Base-by-base conservation (phyloP, 176 grass and related monocot species). In the Triticum timopheevii region DNA sequence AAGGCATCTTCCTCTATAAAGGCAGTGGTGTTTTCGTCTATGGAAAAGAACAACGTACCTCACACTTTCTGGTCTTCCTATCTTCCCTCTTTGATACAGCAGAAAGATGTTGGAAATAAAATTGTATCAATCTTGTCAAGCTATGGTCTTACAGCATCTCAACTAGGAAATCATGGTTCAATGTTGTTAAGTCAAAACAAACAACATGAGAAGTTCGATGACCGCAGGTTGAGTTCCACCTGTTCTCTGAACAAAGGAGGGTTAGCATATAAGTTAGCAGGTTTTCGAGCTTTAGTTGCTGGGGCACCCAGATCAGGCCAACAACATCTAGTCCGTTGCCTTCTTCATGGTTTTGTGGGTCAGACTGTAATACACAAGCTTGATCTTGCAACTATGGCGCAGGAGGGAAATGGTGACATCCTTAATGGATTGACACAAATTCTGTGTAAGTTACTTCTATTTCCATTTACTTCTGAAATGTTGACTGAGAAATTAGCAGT, bases 341-440 rank as follows among this genome's bases (percentile, higher is more conserved):
- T 98, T 86, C 81, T 98, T 68, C 92, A 96, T 91, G 97, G 91
- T 75, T 98, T 94, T 86, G 76, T 69, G 68, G 93, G 97, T 28
- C 93, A 98, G 85, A 79, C 91, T 83, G 89, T 91, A 86, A 92
- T 96, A 86, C 86, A 94, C 81, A 98, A 98, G 76, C 69, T 98
- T 91, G 93, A 96, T 90, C 88, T 98, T 87, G 92, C 93, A 63
- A 96, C 93, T 66, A 94, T 96, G 90, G 93, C 92, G 42, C 90
- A 92, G 34, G 97, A 98, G 76, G 96, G 97, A 88, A 90, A 93
- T 85, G 94, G 97, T 74, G 97, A 98, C 90, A 91, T 90, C 24
- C 87, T 98, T 90, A 87, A 68, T 84, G 96, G 96, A 65, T 89
- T 98, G 83, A 98, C 96, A 70, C 90, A 98, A 52, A 96, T 93